Base-by-base conservation (phyloP, 176 grass and related monocot species). In the Oryza officinalis region DNA sequence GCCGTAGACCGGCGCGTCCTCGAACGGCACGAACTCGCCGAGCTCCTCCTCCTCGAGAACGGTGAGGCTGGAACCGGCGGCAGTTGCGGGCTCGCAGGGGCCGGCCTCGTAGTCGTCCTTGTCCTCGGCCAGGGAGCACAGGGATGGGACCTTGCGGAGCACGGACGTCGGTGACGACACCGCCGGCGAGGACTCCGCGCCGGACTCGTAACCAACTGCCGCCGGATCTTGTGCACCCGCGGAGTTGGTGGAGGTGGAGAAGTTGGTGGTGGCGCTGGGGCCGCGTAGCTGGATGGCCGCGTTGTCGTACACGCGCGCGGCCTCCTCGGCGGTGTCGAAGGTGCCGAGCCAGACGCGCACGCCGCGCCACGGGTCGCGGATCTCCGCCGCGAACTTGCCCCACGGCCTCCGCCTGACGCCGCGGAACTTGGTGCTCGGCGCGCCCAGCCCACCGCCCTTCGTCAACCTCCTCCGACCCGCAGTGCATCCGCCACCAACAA, bases 261-360 rank as follows among this genome's bases (percentile, higher is more conserved):
- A 97, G 81, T 97, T 97, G 65, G 77, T 87, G 11, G 84, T 89
- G 10, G 90, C 78, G 70, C 71, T 59, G 77, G 93, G 64, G 28
- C 90, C 89, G 30, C 93, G 87, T 47, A 95, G 85, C 80, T 90
- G 89, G 44, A 99, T 44, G 32, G 94, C 94, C 1, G 94, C 94
- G 27, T 76, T 74, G 82, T 97, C 94, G 74, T 97, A 97, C 61
- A 92, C 94, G 61, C 88, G 87, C 17, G 94, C 94, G 6, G 94
- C 94, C 82, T 97, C 91, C 91, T 97, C 94, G 7, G 94, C 94
- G 25, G 94, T 97, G 87, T 97, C 87, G 76, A 94, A 97, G n/a
- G 94, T 97, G 49, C 94, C 94, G n/a, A 97, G 89, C 94, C 94
- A 97, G 13, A 97, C 87, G 33, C 94, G 91, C 38, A 97, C 91